Evolutionary conservation across 345 rosid genomes (phyloP).

Genomic region (Hirschfeldia incana): DNA sequence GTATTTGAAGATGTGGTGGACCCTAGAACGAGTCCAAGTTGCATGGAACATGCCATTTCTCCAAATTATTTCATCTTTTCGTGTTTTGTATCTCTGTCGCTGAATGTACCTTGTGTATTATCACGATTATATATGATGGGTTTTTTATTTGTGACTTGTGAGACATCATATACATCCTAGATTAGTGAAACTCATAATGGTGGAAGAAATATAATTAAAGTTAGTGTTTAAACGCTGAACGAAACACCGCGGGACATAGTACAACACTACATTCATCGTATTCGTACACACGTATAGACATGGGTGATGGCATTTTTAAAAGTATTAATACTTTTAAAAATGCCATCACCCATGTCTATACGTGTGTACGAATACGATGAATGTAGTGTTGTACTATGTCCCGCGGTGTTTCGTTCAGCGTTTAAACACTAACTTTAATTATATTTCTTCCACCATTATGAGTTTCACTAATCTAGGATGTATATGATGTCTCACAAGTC

Average conservation of each 20-base stretch:
- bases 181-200: background rate
- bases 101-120: background rate
- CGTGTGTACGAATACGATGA: too few species aligned
- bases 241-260: background rate
- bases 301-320: too few species aligned
- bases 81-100: background rate
- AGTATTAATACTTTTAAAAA: too few species aligned
- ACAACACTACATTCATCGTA: background rate
- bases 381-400: background rate
- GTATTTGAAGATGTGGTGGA: slow-evolving; percentile 12
- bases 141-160: background rate
- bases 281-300: too few species aligned
- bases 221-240: background rate
- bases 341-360: too few species aligned
- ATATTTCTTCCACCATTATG: background rate
- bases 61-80: background rate
- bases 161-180: background rate
- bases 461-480: background rate
- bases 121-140: background rate
- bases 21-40: slow-evolving; percentile 28
- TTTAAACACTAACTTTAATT: background rate
- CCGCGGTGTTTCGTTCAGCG: background rate
- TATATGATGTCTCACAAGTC: background rate
- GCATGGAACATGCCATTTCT: slow-evolving; percentile 26
- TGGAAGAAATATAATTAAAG: background rate